Evolutionary conservation across 148 eudicot genomes (phyloP).

Genomic region (Cornus suecica): DNA sequence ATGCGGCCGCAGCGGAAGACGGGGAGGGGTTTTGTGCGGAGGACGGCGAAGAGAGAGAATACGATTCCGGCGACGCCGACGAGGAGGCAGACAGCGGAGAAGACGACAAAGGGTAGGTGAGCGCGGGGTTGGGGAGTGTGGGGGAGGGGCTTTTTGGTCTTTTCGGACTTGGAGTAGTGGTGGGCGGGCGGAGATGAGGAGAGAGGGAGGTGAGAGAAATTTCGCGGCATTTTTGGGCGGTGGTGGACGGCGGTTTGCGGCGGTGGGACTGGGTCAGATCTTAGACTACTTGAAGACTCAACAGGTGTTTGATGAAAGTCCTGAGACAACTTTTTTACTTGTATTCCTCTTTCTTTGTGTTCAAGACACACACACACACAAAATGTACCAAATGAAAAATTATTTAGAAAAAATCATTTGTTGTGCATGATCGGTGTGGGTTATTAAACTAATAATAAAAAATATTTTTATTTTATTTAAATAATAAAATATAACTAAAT

Average conservation of each 20-base stretch:
- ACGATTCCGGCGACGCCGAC: slow-evolving; percentile 47
- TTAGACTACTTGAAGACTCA: not conserved
- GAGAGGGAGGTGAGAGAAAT: slow-evolving; percentile 16
- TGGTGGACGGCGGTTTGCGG: not conserved
- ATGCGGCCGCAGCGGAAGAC: slow-evolving; percentile 44
- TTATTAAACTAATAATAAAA: no score
- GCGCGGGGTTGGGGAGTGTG: slow-evolving; percentile 17
- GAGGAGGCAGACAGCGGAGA: slow-evolving; percentile 39
- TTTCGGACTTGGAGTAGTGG: slow-evolving; percentile 47
- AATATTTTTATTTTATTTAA: no score
- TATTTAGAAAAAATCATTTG: no score
- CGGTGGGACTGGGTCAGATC: not conserved
- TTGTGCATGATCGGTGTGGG: no score
- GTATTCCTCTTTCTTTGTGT: no score
- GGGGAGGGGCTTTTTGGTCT: slow-evolving; percentile 46
- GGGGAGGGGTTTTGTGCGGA: slow-evolving; percentile 25
- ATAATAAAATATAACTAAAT: no score
- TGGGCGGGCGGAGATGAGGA: slow-evolving; percentile 4
- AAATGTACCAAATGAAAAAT: no score
- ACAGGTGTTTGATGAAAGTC: not conserved
- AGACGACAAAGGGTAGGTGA: slow-evolving; percentile 24
- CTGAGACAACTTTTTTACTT: no score
- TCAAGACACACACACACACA: no score
- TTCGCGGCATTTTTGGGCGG: slow-evolving; percentile 19
- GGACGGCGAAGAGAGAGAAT: slow-evolving; percentile 48